Percentiles rank a stretch among this genome's conserved stretches.
Conservation (phyloP, 208 protist genomes). For the Naegleria lovaniensis region DNA sequence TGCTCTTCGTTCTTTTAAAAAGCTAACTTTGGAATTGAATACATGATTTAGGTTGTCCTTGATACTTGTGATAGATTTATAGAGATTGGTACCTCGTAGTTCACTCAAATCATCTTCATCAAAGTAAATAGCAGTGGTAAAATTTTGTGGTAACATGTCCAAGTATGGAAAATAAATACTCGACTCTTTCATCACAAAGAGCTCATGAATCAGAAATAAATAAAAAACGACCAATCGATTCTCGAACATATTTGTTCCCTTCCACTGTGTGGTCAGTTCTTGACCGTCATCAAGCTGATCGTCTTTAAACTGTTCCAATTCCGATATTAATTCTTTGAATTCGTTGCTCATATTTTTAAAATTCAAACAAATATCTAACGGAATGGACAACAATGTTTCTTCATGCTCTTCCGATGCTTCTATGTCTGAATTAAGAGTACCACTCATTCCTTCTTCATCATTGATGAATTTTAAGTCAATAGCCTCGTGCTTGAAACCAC, state of each 20-base stretch:
- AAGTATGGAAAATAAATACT: conserved; percentile 14
- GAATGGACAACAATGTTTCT: neutral
- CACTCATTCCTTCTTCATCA: neutral
- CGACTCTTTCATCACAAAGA: neutral
- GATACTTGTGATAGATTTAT: neutral
- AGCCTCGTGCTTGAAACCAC: neutral
- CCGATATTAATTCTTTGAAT: neutral
- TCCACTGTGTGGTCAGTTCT: neutral
- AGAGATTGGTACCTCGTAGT: neutral
- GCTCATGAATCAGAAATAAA: conserved; percentile 3
- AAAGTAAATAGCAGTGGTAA: neutral
- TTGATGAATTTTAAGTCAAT: neutral
- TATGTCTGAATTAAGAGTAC: neutral
- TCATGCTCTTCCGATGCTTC: neutral
- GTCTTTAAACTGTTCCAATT: neutral
- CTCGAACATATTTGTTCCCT: conserved; percentile 17
- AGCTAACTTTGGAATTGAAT: neutral
- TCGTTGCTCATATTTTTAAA: neutral
- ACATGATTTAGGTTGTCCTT: neutral
- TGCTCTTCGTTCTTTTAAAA: neutral
- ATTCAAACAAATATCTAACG: neutral
- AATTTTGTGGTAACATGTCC: neutral
- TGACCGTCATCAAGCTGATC: neutral
- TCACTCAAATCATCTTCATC: neutral
- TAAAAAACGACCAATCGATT: neutral